Percentiles rank a stretch among this genome's conserved stretches.
phyloP scores from a whole-genome alignment of 1,284 basidiomycete genomes.

The Ganoderma leucocontextum region DNA sequence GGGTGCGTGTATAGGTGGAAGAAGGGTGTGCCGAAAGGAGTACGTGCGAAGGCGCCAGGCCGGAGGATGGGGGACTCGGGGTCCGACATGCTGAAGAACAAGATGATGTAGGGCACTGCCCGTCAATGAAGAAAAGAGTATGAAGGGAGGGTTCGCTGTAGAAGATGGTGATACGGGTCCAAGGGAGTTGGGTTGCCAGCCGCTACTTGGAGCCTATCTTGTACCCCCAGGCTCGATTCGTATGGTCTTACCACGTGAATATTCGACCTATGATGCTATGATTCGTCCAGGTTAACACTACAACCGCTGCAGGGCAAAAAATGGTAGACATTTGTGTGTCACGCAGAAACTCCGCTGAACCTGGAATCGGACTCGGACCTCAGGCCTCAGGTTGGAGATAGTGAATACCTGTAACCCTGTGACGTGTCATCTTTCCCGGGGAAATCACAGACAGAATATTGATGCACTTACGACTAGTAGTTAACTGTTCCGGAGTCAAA shows the following conservation, averaged over 20 bases:
- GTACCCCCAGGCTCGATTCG: background rate
- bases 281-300: too few species aligned
- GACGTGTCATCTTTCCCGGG: too few species aligned
- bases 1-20: background rate
- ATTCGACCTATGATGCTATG: too few species aligned
- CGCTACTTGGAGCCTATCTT: background rate
- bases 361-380: too few species aligned
- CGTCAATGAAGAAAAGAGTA: background rate
- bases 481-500: too few species aligned
- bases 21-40: background rate
- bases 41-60: background rate
- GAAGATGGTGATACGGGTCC: background rate
- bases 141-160: background rate
- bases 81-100: background rate
- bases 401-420: too few species aligned
- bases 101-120: background rate
- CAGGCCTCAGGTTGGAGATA: too few species aligned
- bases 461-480: too few species aligned
- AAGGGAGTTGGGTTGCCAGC: background rate
- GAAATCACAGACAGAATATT: too few species aligned
- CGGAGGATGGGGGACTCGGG: background rate
- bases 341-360: too few species aligned
- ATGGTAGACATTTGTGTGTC: too few species aligned
- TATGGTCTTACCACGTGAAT: background rate
- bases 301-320: too few species aligned